These are phyloP conservation scores for Wallacemonas sp. DNA, from an alignment of 208 protist species.

Conservation along the genomic window DNA sequence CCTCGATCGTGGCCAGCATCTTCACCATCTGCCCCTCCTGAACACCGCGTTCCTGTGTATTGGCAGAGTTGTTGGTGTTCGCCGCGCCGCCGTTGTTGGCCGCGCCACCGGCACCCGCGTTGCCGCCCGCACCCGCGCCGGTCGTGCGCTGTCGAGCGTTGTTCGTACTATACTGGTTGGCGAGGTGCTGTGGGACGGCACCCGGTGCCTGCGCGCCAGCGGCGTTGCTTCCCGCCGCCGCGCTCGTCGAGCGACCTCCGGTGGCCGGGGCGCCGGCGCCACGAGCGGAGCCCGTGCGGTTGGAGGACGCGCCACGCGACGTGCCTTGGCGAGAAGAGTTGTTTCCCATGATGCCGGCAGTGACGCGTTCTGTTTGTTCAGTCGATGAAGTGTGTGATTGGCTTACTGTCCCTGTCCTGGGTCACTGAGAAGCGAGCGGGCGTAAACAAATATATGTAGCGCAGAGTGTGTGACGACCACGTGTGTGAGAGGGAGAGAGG, in stretches of 20 bases:
- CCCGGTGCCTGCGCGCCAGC: not conserved
- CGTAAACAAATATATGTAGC: no score
- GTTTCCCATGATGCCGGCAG: slow-evolving; percentile 15
- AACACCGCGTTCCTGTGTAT: slow-evolving; percentile 42
- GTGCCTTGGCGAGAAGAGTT: slow-evolving; percentile 13
- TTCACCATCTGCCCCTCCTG: slow-evolving; percentile 92
- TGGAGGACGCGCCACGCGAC: not conserved
- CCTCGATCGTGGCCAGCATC: slow-evolving; percentile 88
- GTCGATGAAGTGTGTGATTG: not conserved
- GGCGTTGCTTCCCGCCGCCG: not conserved
- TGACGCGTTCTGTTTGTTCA: not conserved
- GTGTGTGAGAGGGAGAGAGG: no score
- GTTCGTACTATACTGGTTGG: slow-evolving; percentile 11
- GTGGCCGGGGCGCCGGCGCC: not conserved
- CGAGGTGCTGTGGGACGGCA: slow-evolving; percentile 6
- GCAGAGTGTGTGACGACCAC: no score
- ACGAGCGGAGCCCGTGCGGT: not conserved
- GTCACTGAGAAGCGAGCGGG: no score
- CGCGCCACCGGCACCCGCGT: not conserved
- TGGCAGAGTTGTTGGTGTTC: slow-evolving; percentile 18
- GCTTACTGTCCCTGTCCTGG: no score
- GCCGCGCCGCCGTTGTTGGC: slow-evolving; percentile 12
- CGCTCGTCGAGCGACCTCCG: slow-evolving; percentile 1
- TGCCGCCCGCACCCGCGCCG: slow-evolving; percentile 8
- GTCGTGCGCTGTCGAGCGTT: slow-evolving; percentile 12